Percentiles rank a stretch among this genome's conserved stretches.
Conservation (phyloP, 805 yeast species). For the Myxozyma monticola region DNA sequence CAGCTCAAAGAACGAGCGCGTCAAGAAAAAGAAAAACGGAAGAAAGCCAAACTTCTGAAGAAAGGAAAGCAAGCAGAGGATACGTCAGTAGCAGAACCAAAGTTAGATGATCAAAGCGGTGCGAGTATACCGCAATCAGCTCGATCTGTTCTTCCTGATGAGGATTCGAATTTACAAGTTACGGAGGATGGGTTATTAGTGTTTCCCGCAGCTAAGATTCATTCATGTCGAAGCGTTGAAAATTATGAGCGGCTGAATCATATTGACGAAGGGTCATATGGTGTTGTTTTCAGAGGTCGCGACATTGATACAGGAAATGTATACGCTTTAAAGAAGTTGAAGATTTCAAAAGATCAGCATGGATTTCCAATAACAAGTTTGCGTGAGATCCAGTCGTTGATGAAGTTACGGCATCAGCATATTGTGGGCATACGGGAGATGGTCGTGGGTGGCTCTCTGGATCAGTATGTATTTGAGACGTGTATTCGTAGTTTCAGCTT, state of each 20-base stretch:
- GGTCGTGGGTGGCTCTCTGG: conserved; percentile 44
- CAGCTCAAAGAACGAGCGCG: conserved; percentile 1
- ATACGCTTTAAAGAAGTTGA: conserved; percentile 62
- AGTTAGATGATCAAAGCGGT: no score
- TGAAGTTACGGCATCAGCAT: conserved; percentile 51
- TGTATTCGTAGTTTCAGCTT: not conserved
- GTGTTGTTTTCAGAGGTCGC: conserved; percentile 60
- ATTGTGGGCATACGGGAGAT: conserved; percentile 56
- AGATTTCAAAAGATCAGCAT: conserved; percentile 45
- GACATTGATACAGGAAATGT: conserved; percentile 46
- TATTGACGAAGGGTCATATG: conserved; percentile 46
- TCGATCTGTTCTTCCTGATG: no score
- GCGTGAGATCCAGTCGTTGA: conserved; percentile 62
- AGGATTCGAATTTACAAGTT: not conserved
- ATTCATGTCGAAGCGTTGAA: conserved; percentile 26
- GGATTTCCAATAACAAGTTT: conserved; percentile 70
- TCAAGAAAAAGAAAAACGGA: conserved; percentile 20
- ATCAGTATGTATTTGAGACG: conserved; percentile 24
- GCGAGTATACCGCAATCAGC: no score
- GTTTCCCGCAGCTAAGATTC: conserved; percentile 6
- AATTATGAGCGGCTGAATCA: conserved; percentile 34
- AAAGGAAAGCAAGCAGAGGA: no score
- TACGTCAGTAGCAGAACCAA: not conserved
- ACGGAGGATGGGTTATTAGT: conserved; percentile 6
- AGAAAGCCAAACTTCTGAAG: conserved; percentile 19